Evolutionary conservation across 345 rosid species (phyloP), one percentile per base, ranked within the genome.

Genomic region (Salix exigua): DNA sequence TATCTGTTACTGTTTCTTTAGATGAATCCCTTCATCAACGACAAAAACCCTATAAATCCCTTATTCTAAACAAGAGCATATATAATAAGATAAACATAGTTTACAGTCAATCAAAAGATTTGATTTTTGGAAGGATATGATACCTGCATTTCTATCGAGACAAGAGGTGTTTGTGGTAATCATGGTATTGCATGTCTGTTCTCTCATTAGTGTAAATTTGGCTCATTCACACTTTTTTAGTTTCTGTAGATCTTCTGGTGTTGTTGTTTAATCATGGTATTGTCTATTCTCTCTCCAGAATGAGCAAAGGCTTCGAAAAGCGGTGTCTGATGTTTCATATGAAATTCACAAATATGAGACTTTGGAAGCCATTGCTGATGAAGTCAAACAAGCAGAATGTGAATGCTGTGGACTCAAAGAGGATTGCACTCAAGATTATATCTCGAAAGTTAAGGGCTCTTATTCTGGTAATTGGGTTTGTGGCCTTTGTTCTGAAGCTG

Each of bases 401-500:
- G 85, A 79, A 19, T 87, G 89, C 31, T 87, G 88, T 46, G 91
- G 89, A 42, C 76, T 88, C 33, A 76, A 79, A 72, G 89, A 88
- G 53, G 88, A 85, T 19, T 87, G 88, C 85, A 88, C 88, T 17
- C 48, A 31, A 6, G 66, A 79, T 31, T 87, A 84, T 65, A 82
- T 85, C 17, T 68, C 72, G 8, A 76, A 80, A 82, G 78, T 88
- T 3, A 79, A 53, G 75, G 46, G 48, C 25, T 66, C 58, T 21
- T 58, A 82, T 31, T 82, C 85, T 1, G 89, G 85, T 2, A 78
- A 66, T 10, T 87, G 91, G 91, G 78, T 88, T 1, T 85, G 91
- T n/a, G 88, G 89, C 16, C 88, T 88, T 21, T 88, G 91, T 74
- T 82, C 85, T 0, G 91, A 81, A 71, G 88, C 84, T 21, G 90